These are phyloP conservation scores for Niveomyces coronatus DNA, from an alignment of 2,329 filamentous ascomycete species.

Conservation along the genomic window DNA sequence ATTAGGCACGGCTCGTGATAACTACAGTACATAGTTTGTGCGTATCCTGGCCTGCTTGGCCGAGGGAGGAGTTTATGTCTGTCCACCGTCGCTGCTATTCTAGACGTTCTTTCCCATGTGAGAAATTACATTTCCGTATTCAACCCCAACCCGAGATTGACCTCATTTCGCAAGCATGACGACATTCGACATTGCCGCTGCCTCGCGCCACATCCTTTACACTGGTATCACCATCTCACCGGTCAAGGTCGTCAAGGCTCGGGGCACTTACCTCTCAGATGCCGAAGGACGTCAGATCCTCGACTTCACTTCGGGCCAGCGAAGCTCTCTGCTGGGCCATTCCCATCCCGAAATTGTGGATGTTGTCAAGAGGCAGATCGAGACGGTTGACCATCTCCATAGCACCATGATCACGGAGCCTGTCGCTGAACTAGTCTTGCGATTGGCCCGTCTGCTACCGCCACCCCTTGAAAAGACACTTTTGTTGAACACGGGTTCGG, in stretches of 20 bases:
- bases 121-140: background rate
- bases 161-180: background rate
- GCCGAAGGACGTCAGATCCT: constrained; percentile 29
- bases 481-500: constrained; percentile 43
- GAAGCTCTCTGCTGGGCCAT: constrained; percentile 48
- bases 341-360: constrained; percentile 46
- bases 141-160: background rate
- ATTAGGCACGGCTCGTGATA: too few relatives aligned
- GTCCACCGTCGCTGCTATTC: too few relatives aligned
- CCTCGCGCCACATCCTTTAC: constrained; percentile 23
- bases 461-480: constrained; percentile 35
- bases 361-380: constrained; percentile 35
- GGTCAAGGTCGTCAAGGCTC: constrained; percentile 32
- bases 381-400: constrained; percentile 38
- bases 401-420: constrained; percentile 46
- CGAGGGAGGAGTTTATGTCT: too few relatives aligned
- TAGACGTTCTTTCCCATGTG: too few relatives aligned
- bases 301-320: constrained; percentile 51
- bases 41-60: too few relatives aligned
- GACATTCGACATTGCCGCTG: background rate
- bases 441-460: constrained; percentile 32
- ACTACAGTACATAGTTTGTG: too few relatives aligned
- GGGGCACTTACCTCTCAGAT: constrained; percentile 36
- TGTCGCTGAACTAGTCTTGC: constrained; percentile 41
- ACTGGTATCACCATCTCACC: constrained; percentile 30